Evolutionary conservation across 192 early-diverging fungal genomes (phyloP).

Genomic region (Podila minutissima): DNA sequence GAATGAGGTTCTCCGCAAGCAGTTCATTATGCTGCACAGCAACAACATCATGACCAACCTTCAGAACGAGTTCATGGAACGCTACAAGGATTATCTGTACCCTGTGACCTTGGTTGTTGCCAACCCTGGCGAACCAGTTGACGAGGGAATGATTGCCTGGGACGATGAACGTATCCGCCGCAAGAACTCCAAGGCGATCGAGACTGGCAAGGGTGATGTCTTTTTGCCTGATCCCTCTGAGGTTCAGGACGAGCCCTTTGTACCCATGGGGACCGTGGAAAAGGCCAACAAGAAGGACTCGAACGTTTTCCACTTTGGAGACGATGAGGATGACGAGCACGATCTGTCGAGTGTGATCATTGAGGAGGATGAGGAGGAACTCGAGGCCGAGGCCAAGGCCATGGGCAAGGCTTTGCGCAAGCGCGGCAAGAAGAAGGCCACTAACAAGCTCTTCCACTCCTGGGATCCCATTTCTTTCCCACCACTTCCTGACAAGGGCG

Average conservation of each 20-base stretch:
- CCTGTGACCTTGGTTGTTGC: constrained; percentile 56
- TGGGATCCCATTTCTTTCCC: constrained; percentile 74
- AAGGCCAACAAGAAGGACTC: constrained; percentile 14
- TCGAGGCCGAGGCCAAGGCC: constrained; percentile 52
- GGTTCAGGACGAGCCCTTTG: constrained; percentile 15
- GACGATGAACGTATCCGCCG: constrained; percentile 45
- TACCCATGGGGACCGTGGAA: constrained; percentile 3
- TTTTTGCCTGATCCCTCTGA: constrained; percentile 20
- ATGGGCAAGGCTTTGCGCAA: constrained; percentile 43
- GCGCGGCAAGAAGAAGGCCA: constrained; percentile 18
- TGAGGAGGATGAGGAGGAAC: constrained; percentile 60
- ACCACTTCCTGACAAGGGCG: constrained; percentile 81
- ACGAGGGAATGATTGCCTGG: constrained; percentile 42
- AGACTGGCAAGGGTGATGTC: constrained; percentile 6
- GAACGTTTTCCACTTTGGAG: constrained; percentile 37
- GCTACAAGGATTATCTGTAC: constrained; percentile 78
- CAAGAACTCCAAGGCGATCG: constrained; percentile 15
- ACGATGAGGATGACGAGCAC: constrained; percentile 47
- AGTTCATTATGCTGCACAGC: constrained; percentile 89
- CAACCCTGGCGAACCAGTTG: constrained; percentile 44
- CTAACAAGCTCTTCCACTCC: constrained; percentile 49
- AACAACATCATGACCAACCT: constrained; percentile 88
- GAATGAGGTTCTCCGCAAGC: constrained; percentile 86
- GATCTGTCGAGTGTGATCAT: constrained; percentile 33
- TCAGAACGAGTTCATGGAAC: constrained; percentile 81